Base-by-base conservation (phyloP, 805 yeast species). In the Metahyphopichia silvanorum region DNA sequence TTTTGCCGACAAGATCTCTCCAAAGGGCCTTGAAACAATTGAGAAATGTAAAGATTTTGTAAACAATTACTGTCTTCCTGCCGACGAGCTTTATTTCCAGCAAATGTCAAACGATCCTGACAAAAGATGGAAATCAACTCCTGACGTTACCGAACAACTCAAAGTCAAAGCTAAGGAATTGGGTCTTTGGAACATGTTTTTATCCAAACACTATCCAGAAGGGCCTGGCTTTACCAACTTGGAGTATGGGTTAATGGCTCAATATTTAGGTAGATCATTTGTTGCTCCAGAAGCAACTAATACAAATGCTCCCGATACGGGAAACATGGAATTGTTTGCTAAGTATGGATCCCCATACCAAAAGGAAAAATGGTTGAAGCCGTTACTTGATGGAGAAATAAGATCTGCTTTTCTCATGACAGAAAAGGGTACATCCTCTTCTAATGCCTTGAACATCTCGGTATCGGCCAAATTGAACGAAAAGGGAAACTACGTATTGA, bases 341-440 rank as follows among this genome's bases (percentile, higher is more conserved):
- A 68, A 61, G 55, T 66, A 60, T 41, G 73, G 72, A 14, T 47
- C 51, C 8, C 38, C 44, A 3, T 46, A 42, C 27, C 73, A 67
- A 21, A 64, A 65, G 50, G 52, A 60, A 40, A 56, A 49, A 36
- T 78, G 76, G 71, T 62, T 78, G 39, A 49, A 49, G 33, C 82
- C 82, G 7, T 59, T 79, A 40, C 57, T 77, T 35, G 54, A 67
- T 23, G 84, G 82, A 5, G 54, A 70, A 28, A 74, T 74, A 38
- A 57, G 82, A 41, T 74, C 80, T 7, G 83, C 82, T 0, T 79
- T 77, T 44, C 59, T 77, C 35, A 77, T 79, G 83, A 79, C 83
- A 3, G 84, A 78, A 47, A 73, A 67, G 46, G 77, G 78, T 16
- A 65, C 72, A 10, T 71, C 80, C 4, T 74, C 81, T 0, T 76